These are phyloP conservation scores for Lasiodiplodia sp. DNA, from an alignment of 2,329 filamentous ascomycete species.

Conservation along the genomic window DNA sequence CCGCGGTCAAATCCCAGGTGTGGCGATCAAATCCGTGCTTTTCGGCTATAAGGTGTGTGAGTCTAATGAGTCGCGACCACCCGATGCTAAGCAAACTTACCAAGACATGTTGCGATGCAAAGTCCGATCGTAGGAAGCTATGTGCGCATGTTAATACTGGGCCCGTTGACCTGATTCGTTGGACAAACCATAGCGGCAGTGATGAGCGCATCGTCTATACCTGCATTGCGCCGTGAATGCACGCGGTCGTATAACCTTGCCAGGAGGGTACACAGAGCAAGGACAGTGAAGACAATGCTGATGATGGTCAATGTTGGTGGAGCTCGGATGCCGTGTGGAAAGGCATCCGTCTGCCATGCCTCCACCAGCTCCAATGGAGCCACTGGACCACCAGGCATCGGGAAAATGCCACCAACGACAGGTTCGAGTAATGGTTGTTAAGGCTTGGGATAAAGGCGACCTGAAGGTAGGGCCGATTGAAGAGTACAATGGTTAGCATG, in stretches of 20 bases:
- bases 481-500: no score
- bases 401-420: background rate
- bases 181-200: background rate
- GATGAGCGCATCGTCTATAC: constrained; percentile 8
- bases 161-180: no score
- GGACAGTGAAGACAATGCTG: background rate
- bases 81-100: background rate
- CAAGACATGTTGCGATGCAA: background rate
- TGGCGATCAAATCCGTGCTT: constrained; percentile 13
- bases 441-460: no score
- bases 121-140: background rate
- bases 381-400: constrained; percentile 6
- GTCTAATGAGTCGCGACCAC: background rate
- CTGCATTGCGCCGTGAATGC: background rate
- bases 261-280: background rate
- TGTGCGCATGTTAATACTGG: background rate
- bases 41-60: background rate
- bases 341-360: constrained; percentile 16
- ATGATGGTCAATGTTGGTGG: background rate
- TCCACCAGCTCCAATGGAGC: constrained; percentile 3
- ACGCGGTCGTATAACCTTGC: constrained; percentile 3
- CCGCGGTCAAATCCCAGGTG: constrained; percentile 5
- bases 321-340: constrained; percentile 5
- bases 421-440: no score
- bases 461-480: no score